Evolutionary conservation across 1,284 basidiomycete genomes (phyloP).

Genomic region (Termitomyces sp.): DNA sequence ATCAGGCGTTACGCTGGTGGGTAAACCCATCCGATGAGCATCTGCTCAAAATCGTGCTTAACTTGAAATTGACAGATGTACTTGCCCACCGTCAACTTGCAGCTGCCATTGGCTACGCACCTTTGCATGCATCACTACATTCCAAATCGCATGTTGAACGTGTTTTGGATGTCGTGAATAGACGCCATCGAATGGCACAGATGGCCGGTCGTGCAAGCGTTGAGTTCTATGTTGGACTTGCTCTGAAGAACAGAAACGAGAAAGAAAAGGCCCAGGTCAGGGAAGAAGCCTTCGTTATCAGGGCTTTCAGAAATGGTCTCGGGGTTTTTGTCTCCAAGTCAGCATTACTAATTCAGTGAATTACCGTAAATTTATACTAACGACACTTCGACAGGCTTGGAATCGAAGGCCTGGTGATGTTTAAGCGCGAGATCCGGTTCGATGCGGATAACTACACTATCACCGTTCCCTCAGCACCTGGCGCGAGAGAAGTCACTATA

Average conservation of each 20-base stretch:
- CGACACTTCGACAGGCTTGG: conserved; percentile 60
- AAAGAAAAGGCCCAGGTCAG: conserved; percentile 39
- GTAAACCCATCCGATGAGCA: conserved; percentile 33
- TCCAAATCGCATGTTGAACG: conserved; percentile 89
- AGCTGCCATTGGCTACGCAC: conserved; percentile 81
- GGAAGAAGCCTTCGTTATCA: conserved; percentile 94
- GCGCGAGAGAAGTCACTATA: conserved; percentile 49
- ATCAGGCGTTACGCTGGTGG: conserved; percentile 90
- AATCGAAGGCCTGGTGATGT: conserved; percentile 90
- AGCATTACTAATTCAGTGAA: conserved; percentile 27
- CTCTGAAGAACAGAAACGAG: conserved; percentile 72
- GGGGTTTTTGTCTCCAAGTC: conserved; percentile 94
- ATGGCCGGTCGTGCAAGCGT: conserved; percentile 95
- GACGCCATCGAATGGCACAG: conserved; percentile 92
- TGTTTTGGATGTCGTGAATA: conserved; percentile 84
- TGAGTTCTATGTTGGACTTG: conserved; percentile 95
- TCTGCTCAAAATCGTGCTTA: conserved; percentile 16
- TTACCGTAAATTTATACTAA: not conserved
- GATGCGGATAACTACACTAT: conserved; percentile 91
- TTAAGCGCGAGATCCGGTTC: conserved; percentile 83
- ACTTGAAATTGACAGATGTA: conserved; percentile 56
- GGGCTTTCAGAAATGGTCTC: conserved; percentile 91
- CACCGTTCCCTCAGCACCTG: conserved; percentile 50
- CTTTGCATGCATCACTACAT: conserved; percentile 84
- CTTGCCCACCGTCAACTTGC: conserved; percentile 92